Percentiles rank a stretch among this genome's conserved stretches.
These are phyloP conservation scores for Avicennia marina DNA, from an alignment of 257 asterid genomes.

Conservation along the genomic window DNA sequence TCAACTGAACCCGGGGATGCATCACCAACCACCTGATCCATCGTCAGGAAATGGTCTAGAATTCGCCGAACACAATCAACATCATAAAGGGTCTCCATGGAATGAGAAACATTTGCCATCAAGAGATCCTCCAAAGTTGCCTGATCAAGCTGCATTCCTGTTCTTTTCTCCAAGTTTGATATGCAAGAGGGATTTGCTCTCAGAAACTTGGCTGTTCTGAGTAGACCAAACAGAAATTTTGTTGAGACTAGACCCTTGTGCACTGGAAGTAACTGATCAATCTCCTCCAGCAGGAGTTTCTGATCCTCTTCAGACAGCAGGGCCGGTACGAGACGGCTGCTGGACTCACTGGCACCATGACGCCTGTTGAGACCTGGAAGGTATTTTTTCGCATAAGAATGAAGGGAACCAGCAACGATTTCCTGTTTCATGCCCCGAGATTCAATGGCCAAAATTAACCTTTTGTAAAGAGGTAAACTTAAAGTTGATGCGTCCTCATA, in stretches of 20 bases:
- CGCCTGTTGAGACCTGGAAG: conserved; percentile 83
- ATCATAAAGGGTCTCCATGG: conserved; percentile 93
- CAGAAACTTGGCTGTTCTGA: conserved; percentile 82
- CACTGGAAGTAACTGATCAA: conserved; percentile 65
- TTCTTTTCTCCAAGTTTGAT: conserved; percentile 68
- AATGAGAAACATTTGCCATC: conserved; percentile 74
- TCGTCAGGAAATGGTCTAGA: conserved; percentile 83
- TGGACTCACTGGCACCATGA: conserved; percentile 43
- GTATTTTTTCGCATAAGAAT: conserved; percentile 63
- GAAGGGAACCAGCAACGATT: conserved; percentile 69
- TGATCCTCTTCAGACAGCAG: conserved; percentile 78
- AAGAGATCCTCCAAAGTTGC: conserved; percentile 94
- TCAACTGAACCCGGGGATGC: conserved; percentile 78
- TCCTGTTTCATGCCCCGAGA: conserved; percentile 65
- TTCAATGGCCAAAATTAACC: conserved; percentile 71
- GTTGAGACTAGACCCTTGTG: conserved; percentile 77
- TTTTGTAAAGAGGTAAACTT: conserved; percentile 66
- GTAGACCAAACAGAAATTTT: conserved; percentile 74
- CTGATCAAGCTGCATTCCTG: conserved; percentile 92
- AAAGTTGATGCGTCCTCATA: conserved; percentile 83
- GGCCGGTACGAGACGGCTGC: conserved; percentile 42
- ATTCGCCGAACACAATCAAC: conserved; percentile 81
- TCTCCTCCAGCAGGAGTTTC: conserved; percentile 75
- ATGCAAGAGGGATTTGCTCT: conserved; percentile 50
- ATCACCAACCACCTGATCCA: conserved; percentile 64